Base-by-base conservation (phyloP, 2,329 filamentous ascomycete species). In the Aspergillus ustus region DNA sequence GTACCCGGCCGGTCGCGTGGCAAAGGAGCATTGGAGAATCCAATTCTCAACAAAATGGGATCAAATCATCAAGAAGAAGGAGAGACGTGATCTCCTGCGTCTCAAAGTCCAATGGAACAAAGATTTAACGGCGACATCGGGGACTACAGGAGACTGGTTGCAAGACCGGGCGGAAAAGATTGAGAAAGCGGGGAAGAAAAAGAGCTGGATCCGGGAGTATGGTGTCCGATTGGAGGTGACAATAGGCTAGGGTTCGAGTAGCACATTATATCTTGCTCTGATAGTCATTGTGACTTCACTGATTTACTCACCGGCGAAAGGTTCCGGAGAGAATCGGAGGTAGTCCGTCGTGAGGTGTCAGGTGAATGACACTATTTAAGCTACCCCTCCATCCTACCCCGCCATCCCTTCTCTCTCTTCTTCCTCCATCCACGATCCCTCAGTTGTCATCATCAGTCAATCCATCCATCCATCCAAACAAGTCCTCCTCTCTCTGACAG, bases 151-250 rank as follows among this genome's bases (percentile, higher is more conserved):
- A 70, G 5, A 75, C 78, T 61, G 59, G 61, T 71, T 83, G 17
- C 76, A 74, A 37, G 77, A 81, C 44, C 75, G 75, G 2, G 79
- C 64, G 66, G 79, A 22, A 68, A 75, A 45, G 71, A 78, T 70
- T 37, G 79, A 84, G 64, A 87, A 87, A 73, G 77, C 83, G 7
- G 86, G 86, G 0, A 88, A 88, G 78, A 83, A 80, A 73, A 88
- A 87, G 77, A 80, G 84, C 61, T 87, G 84, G 81, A 73, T 79
- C 31, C 75, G 79, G 15, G 78, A 75, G 17, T 75, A 76, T 61
- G 78, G 80, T 4, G 73, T 81, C 59, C 77, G 74, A 63, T 71
- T 81, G 19, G 70, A 72, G 25, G 76, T 81, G 29, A 53, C 51
- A 8, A 49, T 63, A 7, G 55, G 43, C 45, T 63, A 61, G 50